Conservation (phyloP, 2,329 filamentous ascomycete species). For the Apiospora koreana region DNA sequence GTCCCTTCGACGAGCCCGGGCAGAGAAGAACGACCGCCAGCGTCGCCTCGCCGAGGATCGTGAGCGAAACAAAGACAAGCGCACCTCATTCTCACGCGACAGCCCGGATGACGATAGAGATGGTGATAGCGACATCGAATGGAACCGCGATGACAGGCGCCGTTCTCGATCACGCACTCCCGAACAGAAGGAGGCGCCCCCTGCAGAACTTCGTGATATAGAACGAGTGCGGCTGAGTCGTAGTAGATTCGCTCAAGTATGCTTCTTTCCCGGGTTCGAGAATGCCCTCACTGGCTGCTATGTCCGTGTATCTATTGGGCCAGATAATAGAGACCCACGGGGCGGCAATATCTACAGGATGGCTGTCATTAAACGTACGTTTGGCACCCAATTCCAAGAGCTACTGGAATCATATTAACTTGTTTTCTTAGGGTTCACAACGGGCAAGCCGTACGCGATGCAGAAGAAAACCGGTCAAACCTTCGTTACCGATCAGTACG, state of each 20-base stretch:
- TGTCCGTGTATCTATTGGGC: constrained; percentile 79
- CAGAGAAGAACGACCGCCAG: constrained; percentile 65
- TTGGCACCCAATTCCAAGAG: background rate
- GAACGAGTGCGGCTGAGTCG: constrained; percentile 83
- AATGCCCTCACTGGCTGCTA: constrained; percentile 80
- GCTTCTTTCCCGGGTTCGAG: constrained; percentile 91
- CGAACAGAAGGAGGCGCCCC: constrained; percentile 65
- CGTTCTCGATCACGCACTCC: constrained; percentile 51
- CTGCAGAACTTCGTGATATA: constrained; percentile 76
- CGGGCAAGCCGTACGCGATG: constrained; percentile 82
- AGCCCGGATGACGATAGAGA: constrained; percentile 58
- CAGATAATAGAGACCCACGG: constrained; percentile 56
- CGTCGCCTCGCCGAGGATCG: constrained; percentile 64
- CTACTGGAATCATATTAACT: background rate
- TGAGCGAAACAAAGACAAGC: constrained; percentile 54
- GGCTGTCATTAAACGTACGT: constrained; percentile 79
- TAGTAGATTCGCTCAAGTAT: constrained; percentile 84
- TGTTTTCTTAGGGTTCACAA: constrained; percentile 63
- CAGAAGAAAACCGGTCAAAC: constrained; percentile 71
- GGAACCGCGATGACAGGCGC: constrained; percentile 56
- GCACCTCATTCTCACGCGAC: constrained; percentile 40
- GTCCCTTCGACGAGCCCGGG: constrained; percentile 59
- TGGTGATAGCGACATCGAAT: constrained; percentile 79
- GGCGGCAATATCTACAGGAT: constrained; percentile 83
- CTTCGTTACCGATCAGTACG: constrained; percentile 85